A percentile compares a stretch with the other conserved stretches of the same genome.
Conservation (phyloP, 495 filamentous ascomycete genomes). For the Penicillium macrosclerotiorum region DNA sequence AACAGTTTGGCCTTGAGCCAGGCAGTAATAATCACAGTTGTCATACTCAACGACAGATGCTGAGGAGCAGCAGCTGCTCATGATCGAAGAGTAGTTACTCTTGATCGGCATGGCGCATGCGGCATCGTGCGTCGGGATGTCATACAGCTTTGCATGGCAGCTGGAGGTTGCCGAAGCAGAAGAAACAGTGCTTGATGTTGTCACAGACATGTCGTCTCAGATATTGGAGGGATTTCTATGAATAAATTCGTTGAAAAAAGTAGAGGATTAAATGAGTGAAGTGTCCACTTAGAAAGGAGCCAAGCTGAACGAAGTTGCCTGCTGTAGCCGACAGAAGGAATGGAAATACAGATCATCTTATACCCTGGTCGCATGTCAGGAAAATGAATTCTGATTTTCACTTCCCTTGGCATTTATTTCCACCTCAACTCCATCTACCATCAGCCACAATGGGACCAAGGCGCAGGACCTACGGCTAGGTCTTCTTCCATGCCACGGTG, state of each 20-base stretch:
- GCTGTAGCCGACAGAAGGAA: neutral
- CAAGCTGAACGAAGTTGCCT: slow-evolving; percentile 12
- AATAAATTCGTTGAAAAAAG: slow-evolving; percentile 1
- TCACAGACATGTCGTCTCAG: slow-evolving; percentile 8
- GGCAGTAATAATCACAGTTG: slow-evolving; percentile 44
- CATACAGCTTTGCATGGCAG: slow-evolving; percentile 29
- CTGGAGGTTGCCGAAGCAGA: slow-evolving; percentile 24
- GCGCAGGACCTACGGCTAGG: neutral
- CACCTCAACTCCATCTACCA: neutral
- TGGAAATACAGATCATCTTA: neutral
- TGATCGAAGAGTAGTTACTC: slow-evolving; percentile 32
- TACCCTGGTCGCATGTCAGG: neutral
- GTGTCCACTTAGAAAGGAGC: neutral
- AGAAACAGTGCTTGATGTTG: slow-evolving; percentile 23
- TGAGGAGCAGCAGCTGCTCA: slow-evolving; percentile 38
- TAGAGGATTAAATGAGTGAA: slow-evolving; percentile 3
- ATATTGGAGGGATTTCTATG: slow-evolving; percentile 3
- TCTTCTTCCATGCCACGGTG: too few species aligned
- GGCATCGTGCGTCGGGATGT: slow-evolving; percentile 37
- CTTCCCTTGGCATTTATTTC: neutral
- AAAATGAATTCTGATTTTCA: neutral
- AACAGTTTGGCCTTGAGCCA: slow-evolving; percentile 35
- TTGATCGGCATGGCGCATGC: slow-evolving; percentile 35
- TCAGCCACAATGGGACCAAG: neutral
- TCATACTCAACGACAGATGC: slow-evolving; percentile 40